A percentile compares a stretch with the other conserved stretches of the same genome.
Conservation (phyloP, 805 yeast genomes). For the Zygoascus ofunaensis region DNA sequence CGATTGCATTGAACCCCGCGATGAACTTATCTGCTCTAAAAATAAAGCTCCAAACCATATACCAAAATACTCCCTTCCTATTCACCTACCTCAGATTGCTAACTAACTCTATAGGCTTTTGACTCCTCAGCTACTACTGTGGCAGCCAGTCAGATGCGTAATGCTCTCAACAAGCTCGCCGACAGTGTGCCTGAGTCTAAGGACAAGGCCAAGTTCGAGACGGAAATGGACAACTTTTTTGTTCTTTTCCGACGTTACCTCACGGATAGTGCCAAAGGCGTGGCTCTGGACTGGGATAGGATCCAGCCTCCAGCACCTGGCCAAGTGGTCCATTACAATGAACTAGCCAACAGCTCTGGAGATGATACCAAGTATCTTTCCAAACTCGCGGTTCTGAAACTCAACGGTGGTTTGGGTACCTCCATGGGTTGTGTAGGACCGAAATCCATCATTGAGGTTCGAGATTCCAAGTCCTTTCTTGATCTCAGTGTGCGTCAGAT, state of each 20-base stretch:
- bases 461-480: slow-evolving; percentile 95
- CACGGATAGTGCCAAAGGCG: slow-evolving; percentile 78
- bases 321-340: slow-evolving; percentile 76
- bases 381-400: slow-evolving; percentile 88
- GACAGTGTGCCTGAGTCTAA: slow-evolving; percentile 57
- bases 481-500: slow-evolving; percentile 95
- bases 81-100: no score
- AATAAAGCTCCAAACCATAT: no score
- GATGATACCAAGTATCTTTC: slow-evolving; percentile 42
- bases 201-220: slow-evolving; percentile 53
- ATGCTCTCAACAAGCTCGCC: slow-evolving; percentile 79
- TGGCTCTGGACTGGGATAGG: slow-evolving; percentile 86
- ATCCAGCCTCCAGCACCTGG: slow-evolving; percentile 83
- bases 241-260: slow-evolving; percentile 88
- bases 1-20: no score
- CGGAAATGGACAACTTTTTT: slow-evolving; percentile 90
- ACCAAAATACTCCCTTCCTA: no score
- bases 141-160: slow-evolving; percentile 97
- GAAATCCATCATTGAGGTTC: slow-evolving; percentile 89
- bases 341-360: slow-evolving; percentile 35
- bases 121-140: slow-evolving; percentile 91
- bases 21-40: no score
- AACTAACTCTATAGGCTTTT: slow-evolving; percentile 61
- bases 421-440: slow-evolving; percentile 99
- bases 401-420: slow-evolving; percentile 97